Conservation (phyloP, 106 monocot species). For the Apostasia ramifera region DNA sequence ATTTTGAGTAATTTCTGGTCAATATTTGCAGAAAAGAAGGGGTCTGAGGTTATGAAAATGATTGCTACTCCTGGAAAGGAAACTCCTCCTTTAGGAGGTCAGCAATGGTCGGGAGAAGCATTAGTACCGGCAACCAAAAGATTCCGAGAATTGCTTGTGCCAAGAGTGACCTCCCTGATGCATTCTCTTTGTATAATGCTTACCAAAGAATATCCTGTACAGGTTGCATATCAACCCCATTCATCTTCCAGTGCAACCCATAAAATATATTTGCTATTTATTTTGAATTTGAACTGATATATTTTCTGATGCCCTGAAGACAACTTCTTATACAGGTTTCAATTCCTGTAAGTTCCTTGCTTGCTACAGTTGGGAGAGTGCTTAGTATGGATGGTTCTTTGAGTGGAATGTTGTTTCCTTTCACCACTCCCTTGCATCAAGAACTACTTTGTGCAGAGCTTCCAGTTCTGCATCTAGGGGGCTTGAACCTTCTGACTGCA, state of each 20-base stretch:
- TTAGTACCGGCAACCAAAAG: conserved; percentile 23
- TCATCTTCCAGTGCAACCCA: neutral
- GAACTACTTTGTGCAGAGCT: conserved; percentile 86
- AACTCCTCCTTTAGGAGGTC: conserved; percentile 48
- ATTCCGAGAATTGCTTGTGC: conserved; percentile 31
- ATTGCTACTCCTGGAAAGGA: conserved; percentile 76
- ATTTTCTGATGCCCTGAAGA: neutral
- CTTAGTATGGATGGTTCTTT: conserved; percentile 80
- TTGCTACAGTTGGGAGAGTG: conserved; percentile 57
- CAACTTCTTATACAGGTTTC: conserved; percentile 27
- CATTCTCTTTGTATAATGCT: conserved; percentile 68
- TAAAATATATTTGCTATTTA: too few relatives aligned
- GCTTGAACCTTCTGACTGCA: conserved; percentile 70
- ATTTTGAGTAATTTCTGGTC: neutral
- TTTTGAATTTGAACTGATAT: too few relatives aligned
- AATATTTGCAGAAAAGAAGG: conserved; percentile 40
- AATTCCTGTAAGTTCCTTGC: conserved; percentile 43
- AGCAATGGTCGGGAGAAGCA: conserved; percentile 18
- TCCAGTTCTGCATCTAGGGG: conserved; percentile 56
- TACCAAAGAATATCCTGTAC: conserved; percentile 46
- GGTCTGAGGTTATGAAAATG: conserved; percentile 41
- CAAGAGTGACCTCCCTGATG: conserved; percentile 56
- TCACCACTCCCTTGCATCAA: conserved; percentile 72
- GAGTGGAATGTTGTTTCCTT: conserved; percentile 26
- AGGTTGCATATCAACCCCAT: conserved; percentile 24